phyloP scores from a whole-genome alignment of 345 rosid genomes.

The Melaleuca quinquenervia region DNA sequence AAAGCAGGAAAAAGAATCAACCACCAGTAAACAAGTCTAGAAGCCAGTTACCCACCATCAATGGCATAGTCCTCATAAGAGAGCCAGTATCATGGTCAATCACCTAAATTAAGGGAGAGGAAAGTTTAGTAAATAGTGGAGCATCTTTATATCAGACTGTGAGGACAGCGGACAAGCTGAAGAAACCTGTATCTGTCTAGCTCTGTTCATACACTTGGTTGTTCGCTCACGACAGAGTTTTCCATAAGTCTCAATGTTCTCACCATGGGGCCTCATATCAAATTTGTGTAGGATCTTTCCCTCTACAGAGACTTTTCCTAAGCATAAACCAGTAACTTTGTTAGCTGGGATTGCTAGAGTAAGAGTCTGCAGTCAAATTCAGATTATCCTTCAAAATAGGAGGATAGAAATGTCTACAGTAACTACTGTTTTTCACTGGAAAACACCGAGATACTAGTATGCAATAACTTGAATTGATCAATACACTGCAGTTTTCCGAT shows the following conservation, averaged over 20 bases:
- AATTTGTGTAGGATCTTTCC: constrained; percentile 77
- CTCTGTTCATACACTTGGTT: constrained; percentile 54
- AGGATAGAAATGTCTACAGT: neutral
- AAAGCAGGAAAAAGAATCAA: neutral
- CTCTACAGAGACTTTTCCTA: constrained; percentile 32
- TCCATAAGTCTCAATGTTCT: constrained; percentile 65
- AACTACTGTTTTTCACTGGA: neutral
- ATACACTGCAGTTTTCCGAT: neutral
- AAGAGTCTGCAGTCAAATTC: neutral
- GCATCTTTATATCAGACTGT: neutral
- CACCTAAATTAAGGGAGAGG: constrained; percentile 32
- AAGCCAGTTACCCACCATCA: constrained; percentile 19
- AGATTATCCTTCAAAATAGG: neutral
- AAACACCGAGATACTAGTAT: neutral
- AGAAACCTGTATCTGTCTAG: constrained; percentile 67
- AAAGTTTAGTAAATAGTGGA: neutral
- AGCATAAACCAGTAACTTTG: neutral
- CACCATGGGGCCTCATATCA: constrained; percentile 76
- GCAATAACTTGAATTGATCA: neutral
- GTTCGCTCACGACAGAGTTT: constrained; percentile 78
- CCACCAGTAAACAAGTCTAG: neutral
- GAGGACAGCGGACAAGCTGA: neutral
- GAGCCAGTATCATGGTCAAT: constrained; percentile 67
- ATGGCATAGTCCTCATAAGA: constrained; percentile 78
- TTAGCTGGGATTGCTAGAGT: neutral